Conservation (phyloP, 805 yeast species). For the Candida coquimbonensis region DNA sequence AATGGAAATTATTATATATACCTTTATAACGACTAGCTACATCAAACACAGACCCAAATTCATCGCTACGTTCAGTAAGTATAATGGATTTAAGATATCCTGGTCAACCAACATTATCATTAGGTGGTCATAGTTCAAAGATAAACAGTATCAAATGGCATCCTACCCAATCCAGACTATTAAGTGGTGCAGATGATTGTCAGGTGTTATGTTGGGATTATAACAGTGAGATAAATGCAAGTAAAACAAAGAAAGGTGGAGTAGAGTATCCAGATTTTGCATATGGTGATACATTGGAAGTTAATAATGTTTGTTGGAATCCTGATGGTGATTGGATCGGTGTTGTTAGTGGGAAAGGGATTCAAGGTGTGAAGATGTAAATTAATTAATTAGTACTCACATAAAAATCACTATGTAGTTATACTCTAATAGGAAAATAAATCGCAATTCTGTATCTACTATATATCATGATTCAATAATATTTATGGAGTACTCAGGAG, state of each 20-base stretch:
- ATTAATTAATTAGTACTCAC: too few species aligned
- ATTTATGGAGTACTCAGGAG: too few species aligned
- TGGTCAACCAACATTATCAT: constrained; percentile 65
- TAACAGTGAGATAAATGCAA: neutral
- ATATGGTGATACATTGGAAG: constrained; percentile 59
- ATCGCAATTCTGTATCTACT: too few species aligned
- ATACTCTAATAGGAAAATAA: too few species aligned
- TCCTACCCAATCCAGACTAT: constrained; percentile 56
- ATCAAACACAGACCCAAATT: constrained; percentile 72
- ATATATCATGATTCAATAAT: too few species aligned
- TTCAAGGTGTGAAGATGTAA: constrained; percentile 26
- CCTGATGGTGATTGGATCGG: constrained; percentile 78
- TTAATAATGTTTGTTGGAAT: constrained; percentile 73
- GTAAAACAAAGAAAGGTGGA: too few species aligned
- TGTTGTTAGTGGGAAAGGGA: constrained; percentile 33
- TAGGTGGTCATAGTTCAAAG: constrained; percentile 61
- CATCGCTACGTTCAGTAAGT: constrained; percentile 72
- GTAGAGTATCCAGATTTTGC: constrained; percentile 33
- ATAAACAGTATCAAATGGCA: constrained; percentile 82
- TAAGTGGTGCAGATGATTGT: constrained; percentile 67
- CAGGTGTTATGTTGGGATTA: constrained; percentile 69
- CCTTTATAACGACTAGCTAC: constrained; percentile 70
- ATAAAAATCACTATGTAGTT: too few species aligned
- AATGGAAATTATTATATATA: constrained; percentile 50
- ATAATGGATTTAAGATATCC: constrained; percentile 84